Evolutionary conservation across 768 basidiomycete species (phyloP).

Genomic region (Leucosporidium scottii): DNA sequence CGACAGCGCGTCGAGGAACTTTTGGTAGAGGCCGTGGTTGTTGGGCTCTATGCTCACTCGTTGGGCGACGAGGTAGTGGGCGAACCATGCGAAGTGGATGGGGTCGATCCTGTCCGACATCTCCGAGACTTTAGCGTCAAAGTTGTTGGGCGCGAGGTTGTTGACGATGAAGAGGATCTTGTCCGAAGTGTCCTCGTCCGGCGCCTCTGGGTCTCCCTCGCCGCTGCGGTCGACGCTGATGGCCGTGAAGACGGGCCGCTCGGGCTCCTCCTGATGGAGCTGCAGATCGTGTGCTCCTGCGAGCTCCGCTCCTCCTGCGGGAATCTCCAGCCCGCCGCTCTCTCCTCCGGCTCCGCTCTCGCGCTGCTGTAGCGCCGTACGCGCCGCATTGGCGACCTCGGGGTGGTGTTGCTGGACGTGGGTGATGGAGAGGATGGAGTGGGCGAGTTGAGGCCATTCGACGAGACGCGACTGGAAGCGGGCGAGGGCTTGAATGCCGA

Average conservation of each 20-base stretch:
- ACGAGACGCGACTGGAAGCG: constrained; percentile 77
- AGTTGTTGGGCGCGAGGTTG: constrained; percentile 90
- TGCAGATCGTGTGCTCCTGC: not conserved
- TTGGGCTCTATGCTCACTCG: constrained; percentile 94
- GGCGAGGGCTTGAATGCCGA: constrained; percentile 82
- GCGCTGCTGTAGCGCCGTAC: constrained; percentile 30
- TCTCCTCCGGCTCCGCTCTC: constrained; percentile 36
- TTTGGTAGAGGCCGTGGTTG: constrained; percentile 89
- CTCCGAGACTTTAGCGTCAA: constrained; percentile 75
- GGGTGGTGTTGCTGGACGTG: constrained; percentile 79
- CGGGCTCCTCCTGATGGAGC: constrained; percentile 43
- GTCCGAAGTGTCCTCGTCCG: constrained; percentile 82
- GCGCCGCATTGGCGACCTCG: constrained; percentile 46
- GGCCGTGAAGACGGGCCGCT: constrained; percentile 60
- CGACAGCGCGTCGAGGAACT: constrained; percentile 79
- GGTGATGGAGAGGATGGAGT: constrained; percentile 77
- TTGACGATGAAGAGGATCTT: constrained; percentile 96
- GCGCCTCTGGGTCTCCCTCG: constrained; percentile 55
- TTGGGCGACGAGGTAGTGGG: constrained; percentile 93
- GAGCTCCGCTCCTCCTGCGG: not conserved
- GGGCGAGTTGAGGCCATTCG: constrained; percentile 90
- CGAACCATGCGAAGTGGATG: constrained; percentile 85
- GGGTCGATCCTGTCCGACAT: constrained; percentile 80
- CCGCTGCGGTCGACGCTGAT: constrained; percentile 65
- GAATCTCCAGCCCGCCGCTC: constrained; percentile 33